Evolutionary conservation across 805 yeast species (phyloP).

Genomic region (Candida pseudoglaebosa): DNA sequence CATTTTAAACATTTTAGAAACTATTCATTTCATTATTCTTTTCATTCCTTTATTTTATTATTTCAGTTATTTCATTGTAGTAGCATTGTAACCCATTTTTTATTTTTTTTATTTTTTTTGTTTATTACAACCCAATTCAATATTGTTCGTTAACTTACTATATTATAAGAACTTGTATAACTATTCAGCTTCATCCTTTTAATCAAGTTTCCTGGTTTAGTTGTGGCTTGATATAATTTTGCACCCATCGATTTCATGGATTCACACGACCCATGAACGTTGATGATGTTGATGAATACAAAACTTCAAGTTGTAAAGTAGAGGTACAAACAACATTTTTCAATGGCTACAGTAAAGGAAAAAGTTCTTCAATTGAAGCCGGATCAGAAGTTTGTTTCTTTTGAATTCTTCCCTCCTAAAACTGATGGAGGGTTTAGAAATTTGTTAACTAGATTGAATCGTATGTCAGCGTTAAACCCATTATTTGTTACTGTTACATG

Average conservation of each 20-base stretch:
- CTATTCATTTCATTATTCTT: too few relatives aligned
- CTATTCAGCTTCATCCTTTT: too few relatives aligned
- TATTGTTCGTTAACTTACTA: too few relatives aligned
- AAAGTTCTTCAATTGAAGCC: slow-evolving; percentile 45
- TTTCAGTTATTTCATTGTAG: too few relatives aligned
- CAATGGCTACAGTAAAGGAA: slow-evolving; percentile 42
- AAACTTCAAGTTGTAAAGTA: too few relatives aligned
- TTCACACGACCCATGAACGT: slow-evolving; percentile 2
- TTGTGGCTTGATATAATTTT: neutral
- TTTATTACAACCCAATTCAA: neutral
- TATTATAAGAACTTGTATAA: too few relatives aligned
- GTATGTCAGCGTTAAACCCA: slow-evolving; percentile 88
- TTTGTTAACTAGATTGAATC: slow-evolving; percentile 76
- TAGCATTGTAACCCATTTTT: too few relatives aligned
- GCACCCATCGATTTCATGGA: neutral
- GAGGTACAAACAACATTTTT: too few relatives aligned
- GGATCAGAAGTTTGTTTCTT: slow-evolving; percentile 67
- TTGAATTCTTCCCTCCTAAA: slow-evolving; percentile 97
- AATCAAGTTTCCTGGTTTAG: too few relatives aligned
- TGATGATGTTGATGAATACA: neutral
- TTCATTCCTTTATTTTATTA: too few relatives aligned
- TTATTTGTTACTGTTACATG: slow-evolving; percentile 90
- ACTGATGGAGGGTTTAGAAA: slow-evolving; percentile 86
- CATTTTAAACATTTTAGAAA: too few relatives aligned
- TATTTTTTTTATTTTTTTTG: neutral